A percentile compares a stretch with the other conserved stretches of the same genome.
Conservation (phyloP, 2,329 filamentous ascomycete species). For the Dissoconium aciculare region DNA sequence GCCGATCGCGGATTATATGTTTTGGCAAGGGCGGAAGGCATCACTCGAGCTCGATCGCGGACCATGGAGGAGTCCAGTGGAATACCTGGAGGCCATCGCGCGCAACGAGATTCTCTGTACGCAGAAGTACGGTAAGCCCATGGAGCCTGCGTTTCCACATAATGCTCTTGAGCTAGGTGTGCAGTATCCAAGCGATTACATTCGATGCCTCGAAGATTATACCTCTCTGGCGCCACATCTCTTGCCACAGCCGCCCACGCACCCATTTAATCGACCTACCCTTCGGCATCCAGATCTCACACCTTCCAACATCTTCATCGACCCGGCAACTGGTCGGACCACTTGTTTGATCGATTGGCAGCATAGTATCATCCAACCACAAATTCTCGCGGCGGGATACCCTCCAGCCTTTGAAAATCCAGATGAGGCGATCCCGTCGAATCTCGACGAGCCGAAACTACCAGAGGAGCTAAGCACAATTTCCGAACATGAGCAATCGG, state of each 20-base stretch:
- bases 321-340: conserved; percentile 7
- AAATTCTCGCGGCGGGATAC: conserved; percentile 17
- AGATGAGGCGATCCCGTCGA: not conserved
- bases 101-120: conserved; percentile 20
- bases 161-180: conserved; percentile 12
- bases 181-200: conserved; percentile 15
- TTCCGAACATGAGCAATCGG: not conserved
- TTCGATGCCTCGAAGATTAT: conserved; percentile 18
- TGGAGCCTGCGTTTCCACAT: not conserved
- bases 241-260: not conserved
- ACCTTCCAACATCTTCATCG: conserved; percentile 23
- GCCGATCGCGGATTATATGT: conserved; percentile 1
- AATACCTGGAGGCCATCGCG: conserved; percentile 16
- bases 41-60: not conserved
- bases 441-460: not conserved
- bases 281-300: conserved; percentile 24
- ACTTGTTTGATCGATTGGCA: conserved; percentile 4
- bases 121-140: conserved; percentile 14
- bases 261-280: conserved; percentile 9
- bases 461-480: not conserved
- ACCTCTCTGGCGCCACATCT: conserved; percentile 13
- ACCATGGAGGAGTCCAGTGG: not conserved
- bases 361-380: conserved; percentile 1
- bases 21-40: not conserved
- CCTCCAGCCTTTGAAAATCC: conserved; percentile 11